phyloP scores from a whole-genome alignment of 371 early-diverging fungal genomes.

The Rhizopus microsporus region DNA sequence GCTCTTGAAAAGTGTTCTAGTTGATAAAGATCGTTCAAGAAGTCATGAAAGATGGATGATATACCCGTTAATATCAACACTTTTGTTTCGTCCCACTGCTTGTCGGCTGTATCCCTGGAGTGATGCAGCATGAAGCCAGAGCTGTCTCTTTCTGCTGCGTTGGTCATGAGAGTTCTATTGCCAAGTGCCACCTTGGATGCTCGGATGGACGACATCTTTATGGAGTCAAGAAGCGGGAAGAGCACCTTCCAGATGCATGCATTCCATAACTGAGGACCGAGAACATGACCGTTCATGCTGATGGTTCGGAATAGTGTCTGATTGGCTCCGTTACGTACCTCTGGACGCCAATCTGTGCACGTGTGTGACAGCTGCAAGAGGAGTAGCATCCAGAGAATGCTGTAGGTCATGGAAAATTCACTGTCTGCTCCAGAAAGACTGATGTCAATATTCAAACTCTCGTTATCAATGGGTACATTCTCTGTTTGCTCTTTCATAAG shows the following conservation, averaged over 20 bases:
- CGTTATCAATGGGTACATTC: constrained; percentile 33
- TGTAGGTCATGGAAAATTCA: constrained; percentile 47
- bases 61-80: constrained; percentile 81
- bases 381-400: constrained; percentile 85
- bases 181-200: constrained; percentile 32
- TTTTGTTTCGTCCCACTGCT: constrained; percentile 97
- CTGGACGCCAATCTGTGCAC: constrained; percentile 87
- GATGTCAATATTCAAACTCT: constrained; percentile 37
- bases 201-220: constrained; percentile 59
- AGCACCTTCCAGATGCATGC: constrained; percentile 87
- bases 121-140: constrained; percentile 62
- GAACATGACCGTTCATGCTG: constrained; percentile 75
- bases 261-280: constrained; percentile 78
- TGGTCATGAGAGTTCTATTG: constrained; percentile 21
- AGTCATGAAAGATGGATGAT: constrained; percentile 70
- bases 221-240: constrained; percentile 84
- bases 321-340: constrained; percentile 92
- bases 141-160: constrained; percentile 36
- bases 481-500: constrained; percentile 28
- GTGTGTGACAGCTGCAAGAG: constrained; percentile 79
- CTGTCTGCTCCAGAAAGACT: constrained; percentile 41
- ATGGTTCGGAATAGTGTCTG: constrained; percentile 95
- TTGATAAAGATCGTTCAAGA: constrained; percentile 59
- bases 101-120: constrained; percentile 72
- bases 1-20: constrained; percentile 64